Percentiles rank a stretch among this genome's conserved stretches.
phyloP scores from a whole-genome alignment of 2,329 filamentous ascomycete genomes.

The Tolypocladium cylindrosporum region DNA sequence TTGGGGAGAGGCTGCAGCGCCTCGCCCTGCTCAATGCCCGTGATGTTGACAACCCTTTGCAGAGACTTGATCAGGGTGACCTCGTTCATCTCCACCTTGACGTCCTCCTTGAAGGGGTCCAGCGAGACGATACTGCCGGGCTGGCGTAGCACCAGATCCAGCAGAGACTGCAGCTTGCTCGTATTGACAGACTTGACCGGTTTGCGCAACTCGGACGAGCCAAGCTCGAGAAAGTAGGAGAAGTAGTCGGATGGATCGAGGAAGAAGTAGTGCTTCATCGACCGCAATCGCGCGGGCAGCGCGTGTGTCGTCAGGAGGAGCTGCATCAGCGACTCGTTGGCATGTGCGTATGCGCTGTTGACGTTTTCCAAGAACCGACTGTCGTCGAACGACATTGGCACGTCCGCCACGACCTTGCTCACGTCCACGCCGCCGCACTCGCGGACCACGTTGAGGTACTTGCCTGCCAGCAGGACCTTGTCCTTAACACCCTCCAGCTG shows the following conservation, averaged over 20 bases:
- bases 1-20: conserved; percentile 63
- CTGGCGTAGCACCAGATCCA: conserved; percentile 95
- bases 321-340: conserved; percentile 86
- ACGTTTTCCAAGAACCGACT: conserved; percentile 89
- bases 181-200: conserved; percentile 82
- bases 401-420: conserved; percentile 75
- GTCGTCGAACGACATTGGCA: conserved; percentile 90
- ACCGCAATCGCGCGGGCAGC: conserved; percentile 75
- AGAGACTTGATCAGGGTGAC: conserved; percentile 86
- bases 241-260: conserved; percentile 97
- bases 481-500: conserved; percentile 87
- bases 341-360: conserved; percentile 87
- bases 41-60: conserved; percentile 94
- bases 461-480: conserved; percentile 88
- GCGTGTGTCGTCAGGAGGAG: conserved; percentile 88
- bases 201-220: conserved; percentile 81
- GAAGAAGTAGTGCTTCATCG: conserved; percentile 98
- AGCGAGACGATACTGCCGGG: conserved; percentile 87
- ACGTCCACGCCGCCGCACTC: conserved; percentile 96
- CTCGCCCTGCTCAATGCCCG: conserved; percentile 86
- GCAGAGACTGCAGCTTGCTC: conserved; percentile 83
- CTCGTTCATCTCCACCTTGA: conserved; percentile 96
- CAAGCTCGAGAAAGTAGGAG: conserved; percentile 91
- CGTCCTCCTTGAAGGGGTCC: conserved; percentile 96
- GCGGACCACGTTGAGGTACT: conserved; percentile 94